phyloP scores from a whole-genome alignment of 2,329 filamentous ascomycete species.

The Diaporthe longicolla region DNA sequence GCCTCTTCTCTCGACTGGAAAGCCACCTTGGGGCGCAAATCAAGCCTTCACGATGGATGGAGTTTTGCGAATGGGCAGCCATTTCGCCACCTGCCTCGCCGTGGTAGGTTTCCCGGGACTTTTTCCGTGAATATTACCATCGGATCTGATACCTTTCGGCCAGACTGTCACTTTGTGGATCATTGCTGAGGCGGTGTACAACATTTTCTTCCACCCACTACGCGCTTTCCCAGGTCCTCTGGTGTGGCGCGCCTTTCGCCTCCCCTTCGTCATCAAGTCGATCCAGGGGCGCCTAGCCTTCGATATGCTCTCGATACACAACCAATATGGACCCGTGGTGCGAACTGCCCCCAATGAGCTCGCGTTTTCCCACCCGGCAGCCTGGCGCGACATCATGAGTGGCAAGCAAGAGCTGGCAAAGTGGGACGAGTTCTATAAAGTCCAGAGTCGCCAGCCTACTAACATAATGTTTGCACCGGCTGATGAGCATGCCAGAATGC shows the following conservation, averaged over 20 bases:
- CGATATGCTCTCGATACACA: conserved; percentile 47
- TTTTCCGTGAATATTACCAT: background rate
- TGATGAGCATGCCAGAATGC: conserved; percentile 34
- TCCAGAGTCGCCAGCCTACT: background rate
- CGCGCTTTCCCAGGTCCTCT: conserved; percentile 29
- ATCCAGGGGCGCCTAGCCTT: conserved; percentile 38
- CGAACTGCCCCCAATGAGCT: conserved; percentile 57
- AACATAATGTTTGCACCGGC: conserved; percentile 32
- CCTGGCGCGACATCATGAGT: conserved; percentile 55
- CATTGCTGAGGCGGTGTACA: conserved; percentile 25
- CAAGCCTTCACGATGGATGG: conserved; percentile 1
- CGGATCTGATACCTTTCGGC: background rate
- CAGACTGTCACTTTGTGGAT: background rate
- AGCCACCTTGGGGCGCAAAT: background rate
- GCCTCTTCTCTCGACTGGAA: background rate
- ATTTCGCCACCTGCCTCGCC: background rate
- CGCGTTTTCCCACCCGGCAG: conserved; percentile 51
- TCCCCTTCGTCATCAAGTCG: conserved; percentile 22
- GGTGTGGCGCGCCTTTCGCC: conserved; percentile 31
- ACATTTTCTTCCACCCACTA: conserved; percentile 35
- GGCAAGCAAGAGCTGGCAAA: conserved; percentile 25
- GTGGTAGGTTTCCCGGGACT: background rate
- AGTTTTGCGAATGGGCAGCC: background rate
- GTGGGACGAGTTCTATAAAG: conserved; percentile 25
- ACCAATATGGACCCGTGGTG: conserved; percentile 56